Evolutionary conservation across 352 stramenopile genomes (phyloP).

Genomic region (Pythium pyrilobum): DNA sequence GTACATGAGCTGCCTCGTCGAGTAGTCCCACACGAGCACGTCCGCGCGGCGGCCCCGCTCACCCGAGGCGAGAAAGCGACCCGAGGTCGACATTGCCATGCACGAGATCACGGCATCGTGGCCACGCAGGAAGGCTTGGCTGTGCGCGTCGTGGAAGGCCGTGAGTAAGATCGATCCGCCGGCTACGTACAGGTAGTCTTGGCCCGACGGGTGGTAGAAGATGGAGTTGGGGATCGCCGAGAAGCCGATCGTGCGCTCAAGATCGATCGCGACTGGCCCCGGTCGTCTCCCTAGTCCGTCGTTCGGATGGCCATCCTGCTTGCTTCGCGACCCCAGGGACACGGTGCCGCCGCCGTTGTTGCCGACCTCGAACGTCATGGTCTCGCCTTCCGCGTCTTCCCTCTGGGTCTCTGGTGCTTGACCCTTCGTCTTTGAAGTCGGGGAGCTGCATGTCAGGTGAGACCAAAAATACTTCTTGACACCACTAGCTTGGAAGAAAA

Average conservation of each 20-base stretch:
- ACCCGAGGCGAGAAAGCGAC: conserved; percentile 79
- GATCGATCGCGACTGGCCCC: conserved; percentile 51
- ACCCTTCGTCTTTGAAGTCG: too few relatives aligned
- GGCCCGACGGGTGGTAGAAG: conserved; percentile 76
- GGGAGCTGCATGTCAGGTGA: not conserved
- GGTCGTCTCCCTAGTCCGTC: not conserved
- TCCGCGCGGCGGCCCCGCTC: conserved; percentile 79
- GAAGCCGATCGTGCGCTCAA: conserved; percentile 93
- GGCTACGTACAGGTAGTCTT: conserved; percentile 83
- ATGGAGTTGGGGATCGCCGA: conserved; percentile 76
- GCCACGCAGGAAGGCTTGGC: conserved; percentile 79
- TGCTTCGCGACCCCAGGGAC: not conserved
- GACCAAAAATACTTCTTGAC: not conserved
- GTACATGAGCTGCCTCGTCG: conserved; percentile 59
- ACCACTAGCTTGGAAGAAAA: not conserved
- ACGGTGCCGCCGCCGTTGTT: not conserved
- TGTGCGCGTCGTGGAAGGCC: conserved; percentile 69
- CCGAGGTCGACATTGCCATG: conserved; percentile 71
- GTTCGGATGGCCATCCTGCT: not conserved
- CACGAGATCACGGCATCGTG: conserved; percentile 81
- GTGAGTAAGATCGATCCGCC: conserved; percentile 85
- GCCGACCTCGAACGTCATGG: conserved; percentile 11
- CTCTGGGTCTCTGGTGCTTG: too few relatives aligned
- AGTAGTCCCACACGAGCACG: conserved; percentile 89
- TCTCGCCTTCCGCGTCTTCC: too few relatives aligned